Evolutionary conservation across 148 eudicot genomes (phyloP), one percentile per base, ranked within the genome.

Genomic region (Persicaria maculosa): DNA sequence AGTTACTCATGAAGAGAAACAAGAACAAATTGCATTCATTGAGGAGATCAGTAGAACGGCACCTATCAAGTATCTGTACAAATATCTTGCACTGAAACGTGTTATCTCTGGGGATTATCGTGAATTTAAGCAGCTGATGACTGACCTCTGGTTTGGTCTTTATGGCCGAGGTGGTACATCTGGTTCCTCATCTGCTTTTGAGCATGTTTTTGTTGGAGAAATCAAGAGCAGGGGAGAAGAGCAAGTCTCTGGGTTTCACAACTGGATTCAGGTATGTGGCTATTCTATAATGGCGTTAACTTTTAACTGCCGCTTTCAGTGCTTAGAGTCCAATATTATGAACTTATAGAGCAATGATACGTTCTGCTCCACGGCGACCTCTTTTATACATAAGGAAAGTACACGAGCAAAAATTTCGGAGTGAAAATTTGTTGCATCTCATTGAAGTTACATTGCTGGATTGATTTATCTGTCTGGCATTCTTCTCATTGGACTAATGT

Each of bases 191-290:
- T 95, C 97, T 53, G 92, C 99, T 65, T 95, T 95, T 82, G 99
- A 95, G 73, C 99, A 95, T 85, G 97, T 95, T 75, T 95, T 95
- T 76, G 99, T 92, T 81, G 99, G 99, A n/a, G 97, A 95, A 84
- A 90, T 95, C 75, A 95, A 95, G 86, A 64, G 78, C 31, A 84
- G 83, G 14, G 96, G 88, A 40, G 96, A 88, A 79, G 82, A 88
- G 79, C 72, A 86, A 77, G 97, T 95, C 68, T 92, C 96, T 9
- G 98, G 98, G 72, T 95, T 95, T 73, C 98, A 95, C 83, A 95
- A 95, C 76, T 95, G 98, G 98, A 86, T 95, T 80, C 98, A 95
- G 98, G 98, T 94, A 78, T 59, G 58, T 54, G 11, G 14, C 43
- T 22, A 19, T 7, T 22, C 43, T 20, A 20, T 20, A 19, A 6